Conservation (phyloP, 1,139 yeast species). For the Diutina neorugosa region DNA sequence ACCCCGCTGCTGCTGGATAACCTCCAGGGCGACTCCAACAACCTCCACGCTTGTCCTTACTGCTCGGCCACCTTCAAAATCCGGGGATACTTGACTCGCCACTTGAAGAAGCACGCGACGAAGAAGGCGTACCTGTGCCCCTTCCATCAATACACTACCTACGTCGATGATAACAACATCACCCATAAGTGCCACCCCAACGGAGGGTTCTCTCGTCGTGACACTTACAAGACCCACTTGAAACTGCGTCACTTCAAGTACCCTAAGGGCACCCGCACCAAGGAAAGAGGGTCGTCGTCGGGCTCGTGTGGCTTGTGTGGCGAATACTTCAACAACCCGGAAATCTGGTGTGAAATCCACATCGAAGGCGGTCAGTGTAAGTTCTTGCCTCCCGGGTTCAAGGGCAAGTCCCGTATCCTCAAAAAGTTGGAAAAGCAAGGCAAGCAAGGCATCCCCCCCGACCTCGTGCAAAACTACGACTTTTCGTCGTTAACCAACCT, state of each 20-base stretch:
- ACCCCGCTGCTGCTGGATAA: not conserved
- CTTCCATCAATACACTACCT: slow-evolving; percentile 21
- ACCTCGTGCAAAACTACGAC: not conserved
- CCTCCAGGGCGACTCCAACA: not conserved
- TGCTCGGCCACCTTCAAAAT: slow-evolving; percentile 40
- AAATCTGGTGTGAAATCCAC: slow-evolving; percentile 39
- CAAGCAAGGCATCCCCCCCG: slow-evolving; percentile 1
- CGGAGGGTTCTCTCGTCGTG: slow-evolving; percentile 48
- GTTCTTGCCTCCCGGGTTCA: slow-evolving; percentile 42
- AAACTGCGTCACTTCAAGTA: slow-evolving; percentile 47
- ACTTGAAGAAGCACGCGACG: slow-evolving; percentile 38
- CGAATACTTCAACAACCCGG: slow-evolving; percentile 32
- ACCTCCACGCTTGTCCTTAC: slow-evolving; percentile 24
- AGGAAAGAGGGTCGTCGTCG: slow-evolving; percentile 27
- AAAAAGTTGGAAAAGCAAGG: slow-evolving; percentile 27
- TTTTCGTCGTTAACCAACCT: not conserved
- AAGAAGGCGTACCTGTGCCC: slow-evolving; percentile 45
- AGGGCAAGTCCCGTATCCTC: slow-evolving; percentile 37
- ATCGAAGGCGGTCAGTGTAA: slow-evolving; percentile 32
- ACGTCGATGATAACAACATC: slow-evolving; percentile 12
- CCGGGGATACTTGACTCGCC: slow-evolving; percentile 46
- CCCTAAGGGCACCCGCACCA: slow-evolving; percentile 45
- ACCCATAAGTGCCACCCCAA: slow-evolving; percentile 39
- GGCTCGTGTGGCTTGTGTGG: slow-evolving; percentile 53
- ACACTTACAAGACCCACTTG: slow-evolving; percentile 45